Percentiles rank a stretch among this genome's conserved stretches.
Conservation (phyloP, 352 stramenopile genomes). For the Globisporangium apiculatum region DNA sequence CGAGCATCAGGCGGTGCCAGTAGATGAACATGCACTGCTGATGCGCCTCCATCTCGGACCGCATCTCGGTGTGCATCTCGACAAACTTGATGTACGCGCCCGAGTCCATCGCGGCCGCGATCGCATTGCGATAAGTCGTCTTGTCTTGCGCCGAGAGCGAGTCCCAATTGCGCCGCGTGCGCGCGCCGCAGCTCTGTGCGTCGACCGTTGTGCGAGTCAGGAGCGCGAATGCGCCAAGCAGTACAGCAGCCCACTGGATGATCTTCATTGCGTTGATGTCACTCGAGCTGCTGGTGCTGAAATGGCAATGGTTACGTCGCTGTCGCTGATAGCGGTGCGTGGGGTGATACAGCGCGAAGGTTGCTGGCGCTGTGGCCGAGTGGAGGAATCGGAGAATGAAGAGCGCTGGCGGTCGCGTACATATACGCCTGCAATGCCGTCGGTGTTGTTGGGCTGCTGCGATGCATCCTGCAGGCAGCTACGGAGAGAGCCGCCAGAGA, state of each 20-base stretch:
- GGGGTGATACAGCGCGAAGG: too few relatives aligned
- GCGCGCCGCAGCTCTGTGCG: conserved; percentile 7
- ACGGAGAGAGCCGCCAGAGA: not conserved
- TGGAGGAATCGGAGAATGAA: conserved; percentile 1
- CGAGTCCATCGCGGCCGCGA: conserved; percentile 19
- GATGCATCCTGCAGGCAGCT: not conserved
- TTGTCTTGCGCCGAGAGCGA: conserved; percentile 11
- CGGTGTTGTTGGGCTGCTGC: too few relatives aligned
- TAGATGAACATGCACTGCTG: conserved; percentile 62
- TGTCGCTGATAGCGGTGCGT: too few relatives aligned
- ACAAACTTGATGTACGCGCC: conserved; percentile 42
- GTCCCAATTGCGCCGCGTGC: conserved; percentile 20
- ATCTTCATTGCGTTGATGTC: conserved; percentile 1
- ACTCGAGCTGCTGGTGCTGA: not conserved
- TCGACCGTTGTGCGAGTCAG: conserved; percentile 1
- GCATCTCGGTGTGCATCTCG: conserved; percentile 42
- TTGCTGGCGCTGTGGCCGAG: not conserved
- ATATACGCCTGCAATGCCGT: not conserved
- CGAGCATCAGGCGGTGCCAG: conserved; percentile 57
- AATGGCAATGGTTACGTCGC: not conserved
- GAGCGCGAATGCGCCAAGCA: not conserved
- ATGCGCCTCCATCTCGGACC: conserved; percentile 43
- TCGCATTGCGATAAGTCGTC: conserved; percentile 11
- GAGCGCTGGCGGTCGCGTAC: not conserved
- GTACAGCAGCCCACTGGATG: not conserved